phyloP scores from a whole-genome alignment of 352 stramenopile genomes.

The Aphanomyces cochlioides region DNA sequence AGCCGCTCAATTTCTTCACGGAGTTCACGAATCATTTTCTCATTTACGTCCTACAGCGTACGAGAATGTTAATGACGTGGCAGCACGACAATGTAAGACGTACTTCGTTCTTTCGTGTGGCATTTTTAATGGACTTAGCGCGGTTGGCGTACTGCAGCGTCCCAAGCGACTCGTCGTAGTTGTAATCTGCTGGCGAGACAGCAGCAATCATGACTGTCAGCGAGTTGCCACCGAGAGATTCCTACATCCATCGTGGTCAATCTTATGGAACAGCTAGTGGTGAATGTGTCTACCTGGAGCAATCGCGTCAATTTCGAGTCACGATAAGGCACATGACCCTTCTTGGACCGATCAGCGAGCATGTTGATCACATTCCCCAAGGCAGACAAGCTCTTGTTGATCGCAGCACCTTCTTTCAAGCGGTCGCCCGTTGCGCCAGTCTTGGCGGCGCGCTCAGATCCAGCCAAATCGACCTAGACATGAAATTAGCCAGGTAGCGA shows the following conservation, averaged over 20 bases:
- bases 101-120: slow-evolving; percentile 84
- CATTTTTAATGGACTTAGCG: slow-evolving; percentile 56
- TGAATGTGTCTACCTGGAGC: slow-evolving; percentile 53
- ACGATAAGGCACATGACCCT: slow-evolving; percentile 64
- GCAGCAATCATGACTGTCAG: slow-evolving; percentile 85
- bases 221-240: slow-evolving; percentile 91
- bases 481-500: background rate
- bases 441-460: slow-evolving; percentile 94
- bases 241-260: slow-evolving; percentile 27
- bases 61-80: background rate
- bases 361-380: slow-evolving; percentile 93
- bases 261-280: background rate
- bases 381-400: slow-evolving; percentile 95
- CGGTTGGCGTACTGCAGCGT: slow-evolving; percentile 88
- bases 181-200: slow-evolving; percentile 41
- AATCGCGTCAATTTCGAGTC: slow-evolving; percentile 90
- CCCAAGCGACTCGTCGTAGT: slow-evolving; percentile 86
- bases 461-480: slow-evolving; percentile 92
- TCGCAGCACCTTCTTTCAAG: slow-evolving; percentile 95
- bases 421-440: slow-evolving; percentile 92
- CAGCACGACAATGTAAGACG: slow-evolving; percentile 22
- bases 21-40: slow-evolving; percentile 88
- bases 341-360: slow-evolving; percentile 40
- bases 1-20: slow-evolving; percentile 90
- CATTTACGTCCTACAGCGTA: slow-evolving; percentile 75